A percentile compares a stretch with the other conserved stretches of the same genome.
Evolutionary conservation across 2,329 filamentous ascomycete genomes (phyloP).

Genomic region (Microdochium nivale): DNA sequence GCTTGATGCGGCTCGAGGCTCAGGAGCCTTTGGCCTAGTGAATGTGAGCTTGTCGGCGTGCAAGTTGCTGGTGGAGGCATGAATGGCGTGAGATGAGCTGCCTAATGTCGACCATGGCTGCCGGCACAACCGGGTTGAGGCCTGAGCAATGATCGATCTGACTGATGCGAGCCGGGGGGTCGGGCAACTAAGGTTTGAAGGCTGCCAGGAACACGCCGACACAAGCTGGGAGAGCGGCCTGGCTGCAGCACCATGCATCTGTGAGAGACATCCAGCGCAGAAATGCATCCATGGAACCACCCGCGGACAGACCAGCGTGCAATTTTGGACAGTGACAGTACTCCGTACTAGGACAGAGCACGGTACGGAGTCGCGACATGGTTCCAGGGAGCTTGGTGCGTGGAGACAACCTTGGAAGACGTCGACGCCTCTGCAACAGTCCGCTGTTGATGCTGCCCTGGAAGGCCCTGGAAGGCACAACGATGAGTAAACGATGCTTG

Average conservation of each 20-base stretch:
- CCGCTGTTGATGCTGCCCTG: too few species aligned
- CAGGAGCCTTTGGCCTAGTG: background rate
- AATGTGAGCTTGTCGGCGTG: background rate
- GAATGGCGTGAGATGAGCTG: background rate
- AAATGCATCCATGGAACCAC: too few species aligned
- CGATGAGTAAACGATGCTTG: too few species aligned
- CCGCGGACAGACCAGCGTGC: too few species aligned
- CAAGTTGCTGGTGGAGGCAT: background rate
- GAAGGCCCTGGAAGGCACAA: too few species aligned
- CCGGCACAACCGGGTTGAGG: background rate
- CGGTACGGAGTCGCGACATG: too few species aligned
- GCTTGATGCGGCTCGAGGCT: background rate
- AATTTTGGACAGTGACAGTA: too few species aligned
- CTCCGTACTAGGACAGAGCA: too few species aligned
- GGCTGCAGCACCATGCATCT: background rate
- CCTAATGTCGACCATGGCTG: background rate
- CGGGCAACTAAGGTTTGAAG: background rate
- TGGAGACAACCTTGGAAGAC: too few species aligned
- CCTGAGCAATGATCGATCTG: background rate
- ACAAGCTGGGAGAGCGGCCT: background rate
- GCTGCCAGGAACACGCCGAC: background rate
- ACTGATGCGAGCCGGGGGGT: background rate
- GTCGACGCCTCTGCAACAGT: too few species aligned
- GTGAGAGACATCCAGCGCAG: background rate
- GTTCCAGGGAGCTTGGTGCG: too few species aligned